Evolutionary conservation across 805 yeast genomes (phyloP).

Genomic region (Millerago galiae): DNA sequence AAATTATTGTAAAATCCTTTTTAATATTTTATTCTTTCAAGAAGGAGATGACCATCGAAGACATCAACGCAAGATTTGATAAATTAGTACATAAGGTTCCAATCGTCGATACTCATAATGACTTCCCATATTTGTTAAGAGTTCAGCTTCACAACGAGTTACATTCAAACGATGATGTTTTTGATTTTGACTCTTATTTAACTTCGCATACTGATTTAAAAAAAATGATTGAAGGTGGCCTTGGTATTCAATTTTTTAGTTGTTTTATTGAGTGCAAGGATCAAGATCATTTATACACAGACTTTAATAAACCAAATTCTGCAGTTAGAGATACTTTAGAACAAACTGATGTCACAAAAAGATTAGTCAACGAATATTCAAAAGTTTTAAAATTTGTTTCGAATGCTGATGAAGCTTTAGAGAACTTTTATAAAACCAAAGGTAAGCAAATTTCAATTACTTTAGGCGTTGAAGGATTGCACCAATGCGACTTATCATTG

Average conservation of each 20-base stretch:
- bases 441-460: conserved; percentile 37
- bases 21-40: too few species aligned
- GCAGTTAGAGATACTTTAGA: conserved; percentile 49
- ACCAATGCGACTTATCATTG: conserved; percentile 43
- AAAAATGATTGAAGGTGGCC: conserved; percentile 34
- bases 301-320: conserved; percentile 37
- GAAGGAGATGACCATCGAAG: conserved; percentile 6
- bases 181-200: conserved; percentile 34
- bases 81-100: conserved; percentile 25
- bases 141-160: conserved; percentile 39
- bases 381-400: conserved; percentile 33
- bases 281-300: conserved; percentile 32
- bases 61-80: conserved; percentile 16
- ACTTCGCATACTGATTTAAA: conserved; percentile 40
- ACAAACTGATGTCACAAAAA: conserved; percentile 44
- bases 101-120: conserved; percentile 43
- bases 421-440: conserved; percentile 23
- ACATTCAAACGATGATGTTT: conserved; percentile 21
- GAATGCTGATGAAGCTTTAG: conserved; percentile 35
- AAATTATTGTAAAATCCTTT: too few species aligned
- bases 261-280: conserved; percentile 42
- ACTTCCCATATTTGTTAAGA: conserved; percentile 44
- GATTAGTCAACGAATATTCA: conserved; percentile 37
- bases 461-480: conserved; percentile 49
- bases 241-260: conserved; percentile 47